Evolutionary conservation across 805 yeast genomes (phyloP), one percentile per base, ranked within the genome.

Genomic region (Debaryomyces hansenii): DNA sequence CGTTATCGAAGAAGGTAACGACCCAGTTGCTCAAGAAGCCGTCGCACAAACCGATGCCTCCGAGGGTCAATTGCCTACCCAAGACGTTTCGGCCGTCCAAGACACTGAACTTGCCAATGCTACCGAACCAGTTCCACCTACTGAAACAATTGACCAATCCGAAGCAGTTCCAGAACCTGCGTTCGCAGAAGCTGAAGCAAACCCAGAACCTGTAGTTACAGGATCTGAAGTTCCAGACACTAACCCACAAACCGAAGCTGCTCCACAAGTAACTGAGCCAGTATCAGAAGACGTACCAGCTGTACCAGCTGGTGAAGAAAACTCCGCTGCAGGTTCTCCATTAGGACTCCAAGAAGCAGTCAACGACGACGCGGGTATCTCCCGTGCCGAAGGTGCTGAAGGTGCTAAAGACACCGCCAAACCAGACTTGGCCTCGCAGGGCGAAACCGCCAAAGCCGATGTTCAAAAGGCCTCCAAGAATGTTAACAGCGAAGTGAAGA

Each of bases 401-500:
- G 36, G 47, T 20, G 48, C 42, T 33, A 46, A 27, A 8, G 44
- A 44, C 16, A 39, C 28, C 8, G 40, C 36, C 35, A 36, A 36
- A 14, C 44, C 33, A 24, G 45, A 49, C 15, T 37, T 44, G 40
- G 41, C 47, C 15, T 39, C 39, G 27, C 38, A 49, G 31, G 51
- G 41, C 15, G 51, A 46, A 33, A 48, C 46, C 10, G 66, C 70
- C 37, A 61, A 65, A 55, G 62, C 60, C n/a, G 65, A 58, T 39
- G 61, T 64, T 33, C 59, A 59, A 47, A 56, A 57, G 20, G 44
- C 61, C 21, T 49, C 64, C 14, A 58, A 48, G 21, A 59, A 58
- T 49, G 65, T 57, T 38, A 68, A 62, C 38, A 67, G 65, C 46
- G 69, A 65, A 24, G 57, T 54, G n/a, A 70, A 69, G 59, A 68